Evolutionary conservation across 495 filamentous ascomycete genomes (phyloP).

Genomic region (Extremus antarcticus): DNA sequence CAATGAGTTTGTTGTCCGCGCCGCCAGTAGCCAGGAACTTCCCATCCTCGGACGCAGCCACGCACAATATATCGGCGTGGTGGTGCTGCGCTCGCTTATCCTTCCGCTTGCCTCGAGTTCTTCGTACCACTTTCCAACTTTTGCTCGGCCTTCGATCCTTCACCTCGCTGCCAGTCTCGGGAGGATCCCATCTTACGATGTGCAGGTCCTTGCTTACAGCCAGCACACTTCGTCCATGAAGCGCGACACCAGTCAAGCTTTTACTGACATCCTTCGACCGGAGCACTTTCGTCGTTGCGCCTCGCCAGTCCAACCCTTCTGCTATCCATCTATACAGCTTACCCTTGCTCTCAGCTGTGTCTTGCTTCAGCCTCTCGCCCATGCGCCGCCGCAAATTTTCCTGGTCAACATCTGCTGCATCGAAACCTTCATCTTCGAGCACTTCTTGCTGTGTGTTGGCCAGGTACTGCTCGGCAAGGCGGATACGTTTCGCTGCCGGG

Average conservation of each 20-base stretch:
- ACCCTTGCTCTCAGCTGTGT: slow-evolving; percentile 89
- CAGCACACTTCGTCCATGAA: slow-evolving; percentile 68
- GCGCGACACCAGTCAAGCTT: slow-evolving; percentile 67
- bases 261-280: slow-evolving; percentile 32
- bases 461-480: slow-evolving; percentile 86
- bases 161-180: slow-evolving; percentile 38
- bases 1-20: slow-evolving; percentile 64
- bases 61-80: slow-evolving; percentile 64
- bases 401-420: slow-evolving; percentile 83
- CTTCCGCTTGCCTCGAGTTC: slow-evolving; percentile 51
- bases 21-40: slow-evolving; percentile 87
- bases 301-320: slow-evolving; percentile 34
- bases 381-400: slow-evolving; percentile 52
- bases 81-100: slow-evolving; percentile 51
- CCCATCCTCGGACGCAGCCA: slow-evolving; percentile 79
- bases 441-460: slow-evolving; percentile 81
- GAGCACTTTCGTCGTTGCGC: slow-evolving; percentile 6
- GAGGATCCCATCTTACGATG: slow-evolving; percentile 78
- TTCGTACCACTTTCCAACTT: slow-evolving; percentile 60
- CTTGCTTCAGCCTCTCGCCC: slow-evolving; percentile 77
- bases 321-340: slow-evolving; percentile 72
- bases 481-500: slow-evolving; percentile 70
- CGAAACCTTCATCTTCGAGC: slow-evolving; percentile 63
- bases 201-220: slow-evolving; percentile 76
- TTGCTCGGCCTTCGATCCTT: slow-evolving; percentile 39